A percentile compares a stretch with the other conserved stretches of the same genome.
These are phyloP conservation scores for Dictyostelium citrinum DNA, from an alignment of 78 protist genomes.

Conservation along the genomic window DNA sequence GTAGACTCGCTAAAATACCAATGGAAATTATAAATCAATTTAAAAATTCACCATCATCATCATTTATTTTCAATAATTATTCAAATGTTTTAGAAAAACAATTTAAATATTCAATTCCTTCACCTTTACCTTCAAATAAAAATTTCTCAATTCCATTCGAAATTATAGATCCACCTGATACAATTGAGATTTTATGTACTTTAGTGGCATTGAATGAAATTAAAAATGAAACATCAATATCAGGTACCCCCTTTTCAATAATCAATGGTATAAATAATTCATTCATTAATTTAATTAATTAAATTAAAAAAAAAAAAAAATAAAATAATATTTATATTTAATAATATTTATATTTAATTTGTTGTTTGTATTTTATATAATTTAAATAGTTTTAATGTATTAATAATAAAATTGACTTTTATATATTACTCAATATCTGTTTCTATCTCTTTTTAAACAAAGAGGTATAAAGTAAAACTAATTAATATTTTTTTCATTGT, in stretches of 20 bases:
- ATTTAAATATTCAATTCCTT: not conserved
- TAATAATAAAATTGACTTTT: no score
- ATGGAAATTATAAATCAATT: not conserved
- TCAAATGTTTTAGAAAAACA: not conserved
- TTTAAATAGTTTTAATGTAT: no score
- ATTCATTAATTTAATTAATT: no score
- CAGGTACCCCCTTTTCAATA: not conserved
- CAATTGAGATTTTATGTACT: not conserved
- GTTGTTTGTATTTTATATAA: no score
- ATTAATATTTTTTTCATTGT: no score
- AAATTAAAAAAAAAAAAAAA: no score
- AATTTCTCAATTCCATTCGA: not conserved
- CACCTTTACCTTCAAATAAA: not conserved
- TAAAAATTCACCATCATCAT: not conserved
- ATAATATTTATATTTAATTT: no score
- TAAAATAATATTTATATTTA: no score
- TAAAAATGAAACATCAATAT: not conserved
- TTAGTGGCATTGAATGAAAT: not conserved
- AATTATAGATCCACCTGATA: not conserved
- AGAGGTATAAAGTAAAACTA: no score
- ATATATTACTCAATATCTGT: no score
- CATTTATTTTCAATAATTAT: not conserved
- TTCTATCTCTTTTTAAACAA: no score
- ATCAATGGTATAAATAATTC: not conserved
- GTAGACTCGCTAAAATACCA: not conserved